Conservation (phyloP, 2,329 filamentous ascomycete species). For the Lasiodiplodia sp. region DNA sequence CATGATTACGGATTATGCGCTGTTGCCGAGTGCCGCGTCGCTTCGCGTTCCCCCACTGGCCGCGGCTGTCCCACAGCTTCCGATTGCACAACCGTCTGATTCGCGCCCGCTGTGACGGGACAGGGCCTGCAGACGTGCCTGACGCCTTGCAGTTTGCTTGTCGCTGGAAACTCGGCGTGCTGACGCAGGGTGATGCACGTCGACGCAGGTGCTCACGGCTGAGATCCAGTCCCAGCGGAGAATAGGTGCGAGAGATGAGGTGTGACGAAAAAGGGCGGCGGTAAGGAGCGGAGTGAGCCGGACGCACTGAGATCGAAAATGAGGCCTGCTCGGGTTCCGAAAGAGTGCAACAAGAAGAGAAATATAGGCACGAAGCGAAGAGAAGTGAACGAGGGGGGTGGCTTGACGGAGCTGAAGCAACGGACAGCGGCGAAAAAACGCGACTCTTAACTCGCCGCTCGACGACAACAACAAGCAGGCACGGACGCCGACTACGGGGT, state of each 20-base stretch:
- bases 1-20: conserved; percentile 24
- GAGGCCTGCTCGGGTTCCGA: conserved; percentile 21
- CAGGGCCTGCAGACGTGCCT: conserved; percentile 7
- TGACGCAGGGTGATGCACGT: conserved; percentile 7
- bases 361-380: neutral
- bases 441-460: conserved; percentile 17
- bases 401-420: conserved; percentile 2
- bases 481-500: neutral
- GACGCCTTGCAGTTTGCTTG: conserved; percentile 17
- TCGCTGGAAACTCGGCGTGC: neutral
- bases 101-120: conserved; percentile 9
- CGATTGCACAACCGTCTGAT: neutral
- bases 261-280: neutral
- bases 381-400: conserved; percentile 1
- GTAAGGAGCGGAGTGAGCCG: neutral
- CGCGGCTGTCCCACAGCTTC: neutral
- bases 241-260: neutral
- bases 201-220: conserved; percentile 6
- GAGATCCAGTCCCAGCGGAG: conserved; percentile 17
- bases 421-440: neutral
- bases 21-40: conserved; percentile 9
- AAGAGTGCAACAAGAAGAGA: neutral
- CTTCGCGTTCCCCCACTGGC: neutral
- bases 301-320: conserved; percentile 5
- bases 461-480: neutral